phyloP scores from a whole-genome alignment of 768 basidiomycete species.

The Xerocomellus amylosporus region DNA sequence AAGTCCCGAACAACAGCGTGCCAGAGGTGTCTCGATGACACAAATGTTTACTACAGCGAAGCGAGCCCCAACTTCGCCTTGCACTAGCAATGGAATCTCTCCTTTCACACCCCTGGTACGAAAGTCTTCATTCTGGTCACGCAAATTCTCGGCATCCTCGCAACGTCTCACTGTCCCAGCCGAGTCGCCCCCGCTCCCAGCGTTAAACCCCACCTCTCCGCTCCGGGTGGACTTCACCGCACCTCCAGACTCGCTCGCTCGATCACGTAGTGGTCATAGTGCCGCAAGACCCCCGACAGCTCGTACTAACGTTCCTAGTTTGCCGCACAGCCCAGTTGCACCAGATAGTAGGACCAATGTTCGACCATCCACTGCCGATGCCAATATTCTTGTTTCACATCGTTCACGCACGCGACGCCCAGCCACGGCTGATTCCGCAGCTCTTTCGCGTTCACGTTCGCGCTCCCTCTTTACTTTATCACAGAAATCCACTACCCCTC shows the following conservation, averaged over 20 bases:
- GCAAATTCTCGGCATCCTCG: conserved; percentile 41
- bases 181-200: conserved; percentile 36
- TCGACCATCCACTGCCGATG: conserved; percentile 20
- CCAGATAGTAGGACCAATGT: conserved; percentile 6
- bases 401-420: conserved; percentile 34
- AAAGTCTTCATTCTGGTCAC: conserved; percentile 67
- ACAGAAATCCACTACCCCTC: conserved; percentile 15
- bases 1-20: conserved; percentile 31
- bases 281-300: conserved; percentile 31
- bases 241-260: conserved; percentile 15
- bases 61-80: conserved; percentile 37
- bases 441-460: conserved; percentile 34
- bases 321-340: conserved; percentile 7
- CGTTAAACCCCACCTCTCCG: conserved; percentile 43
- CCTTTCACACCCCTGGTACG: conserved; percentile 46
- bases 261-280: conserved; percentile 20
- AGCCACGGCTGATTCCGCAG: conserved; percentile 41
- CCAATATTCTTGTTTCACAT: conserved; percentile 13
- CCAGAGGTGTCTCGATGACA: conserved; percentile 59
- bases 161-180: conserved; percentile 31
- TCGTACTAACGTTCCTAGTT: conserved; percentile 10
- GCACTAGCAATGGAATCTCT: conserved; percentile 22
- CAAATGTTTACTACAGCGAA: conserved; percentile 42
- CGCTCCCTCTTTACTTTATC: conserved; percentile 29
- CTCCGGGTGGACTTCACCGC: conserved; percentile 35